A percentile compares a stretch with the other conserved stretches of the same genome.
phyloP scores from a whole-genome alignment of 305 asterid species.

The Fraxinus platypoda region DNA sequence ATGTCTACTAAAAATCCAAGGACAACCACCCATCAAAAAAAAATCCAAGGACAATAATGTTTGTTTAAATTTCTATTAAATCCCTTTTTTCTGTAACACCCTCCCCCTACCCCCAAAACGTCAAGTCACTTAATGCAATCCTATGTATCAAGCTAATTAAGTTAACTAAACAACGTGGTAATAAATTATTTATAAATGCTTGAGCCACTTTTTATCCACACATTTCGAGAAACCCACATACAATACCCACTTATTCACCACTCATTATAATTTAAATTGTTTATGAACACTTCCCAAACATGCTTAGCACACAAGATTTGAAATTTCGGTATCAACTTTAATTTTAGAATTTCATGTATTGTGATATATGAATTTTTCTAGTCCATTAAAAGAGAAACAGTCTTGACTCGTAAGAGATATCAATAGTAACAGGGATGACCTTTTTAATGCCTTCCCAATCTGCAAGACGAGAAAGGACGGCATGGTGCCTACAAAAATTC shows the following conservation, averaged over 20 bases:
- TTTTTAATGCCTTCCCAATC: slow-evolving; percentile 92
- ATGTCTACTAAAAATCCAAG: neutral
- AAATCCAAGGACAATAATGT: neutral
- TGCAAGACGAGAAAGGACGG: slow-evolving; percentile 71
- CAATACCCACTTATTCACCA: neutral
- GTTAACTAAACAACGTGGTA: neutral
- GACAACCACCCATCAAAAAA: no score
- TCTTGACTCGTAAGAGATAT: neutral
- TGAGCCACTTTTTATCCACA: neutral
- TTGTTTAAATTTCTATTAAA: neutral
- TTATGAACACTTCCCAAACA: neutral
- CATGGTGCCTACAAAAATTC: slow-evolving; percentile 64
- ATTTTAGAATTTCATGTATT: neutral
- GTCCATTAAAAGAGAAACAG: neutral
- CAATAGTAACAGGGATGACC: slow-evolving; percentile 40
- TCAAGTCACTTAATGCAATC: neutral
- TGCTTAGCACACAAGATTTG: neutral
- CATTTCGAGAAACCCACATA: neutral
- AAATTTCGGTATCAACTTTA: slow-evolving; percentile 6
- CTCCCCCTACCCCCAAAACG: neutral
- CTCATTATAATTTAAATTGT: neutral
- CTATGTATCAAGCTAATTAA: neutral
- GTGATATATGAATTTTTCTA: neutral
- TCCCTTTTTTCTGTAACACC: neutral
- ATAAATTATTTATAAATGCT: neutral